Evolutionary conservation across 139 green algal species (phyloP).

Genomic region (Micractinium conductrix): DNA sequence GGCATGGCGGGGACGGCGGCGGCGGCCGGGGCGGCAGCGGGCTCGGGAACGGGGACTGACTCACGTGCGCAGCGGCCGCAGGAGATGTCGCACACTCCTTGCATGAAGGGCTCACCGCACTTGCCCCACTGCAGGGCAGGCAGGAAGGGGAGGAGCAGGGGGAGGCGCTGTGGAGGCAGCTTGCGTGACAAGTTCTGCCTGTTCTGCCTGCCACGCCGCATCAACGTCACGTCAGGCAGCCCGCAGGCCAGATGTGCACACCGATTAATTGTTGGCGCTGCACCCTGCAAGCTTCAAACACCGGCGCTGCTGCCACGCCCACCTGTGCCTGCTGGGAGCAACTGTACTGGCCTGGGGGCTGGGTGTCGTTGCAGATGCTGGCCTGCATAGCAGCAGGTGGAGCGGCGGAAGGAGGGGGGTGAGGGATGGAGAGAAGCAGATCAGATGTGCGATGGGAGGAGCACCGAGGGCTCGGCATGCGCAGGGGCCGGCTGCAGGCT

Average conservation of each 20-base stretch:
- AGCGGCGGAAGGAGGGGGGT: too few relatives aligned
- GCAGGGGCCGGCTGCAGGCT: too few relatives aligned
- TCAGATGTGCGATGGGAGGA: too few relatives aligned
- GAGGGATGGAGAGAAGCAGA: too few relatives aligned
- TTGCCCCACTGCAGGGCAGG: constrained; percentile 28
- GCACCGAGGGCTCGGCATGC: too few relatives aligned
- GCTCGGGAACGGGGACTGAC: neutral
- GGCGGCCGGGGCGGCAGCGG: neutral
- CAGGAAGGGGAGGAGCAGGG: neutral
- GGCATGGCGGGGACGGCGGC: neutral
- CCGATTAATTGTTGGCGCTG: too few relatives aligned
- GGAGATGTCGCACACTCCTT: constrained; percentile 21
- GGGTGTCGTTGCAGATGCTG: constrained; percentile 17
- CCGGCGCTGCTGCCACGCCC: neutral
- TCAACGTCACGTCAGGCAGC: too few relatives aligned
- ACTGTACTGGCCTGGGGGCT: constrained; percentile 18
- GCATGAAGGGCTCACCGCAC: constrained; percentile 30
- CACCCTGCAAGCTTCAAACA: too few relatives aligned
- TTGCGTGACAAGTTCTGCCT: too few relatives aligned
- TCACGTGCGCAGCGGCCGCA: constrained; percentile 5
- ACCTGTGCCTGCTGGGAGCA: constrained; percentile 42
- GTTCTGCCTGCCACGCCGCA: too few relatives aligned
- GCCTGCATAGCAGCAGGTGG: too few relatives aligned
- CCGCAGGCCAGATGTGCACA: too few relatives aligned
- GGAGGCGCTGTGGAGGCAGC: neutral